A percentile compares a stretch with the other conserved stretches of the same genome.
Evolutionary conservation across 768 basidiomycete species (phyloP).

Genomic region (Trametes coccinea): DNA sequence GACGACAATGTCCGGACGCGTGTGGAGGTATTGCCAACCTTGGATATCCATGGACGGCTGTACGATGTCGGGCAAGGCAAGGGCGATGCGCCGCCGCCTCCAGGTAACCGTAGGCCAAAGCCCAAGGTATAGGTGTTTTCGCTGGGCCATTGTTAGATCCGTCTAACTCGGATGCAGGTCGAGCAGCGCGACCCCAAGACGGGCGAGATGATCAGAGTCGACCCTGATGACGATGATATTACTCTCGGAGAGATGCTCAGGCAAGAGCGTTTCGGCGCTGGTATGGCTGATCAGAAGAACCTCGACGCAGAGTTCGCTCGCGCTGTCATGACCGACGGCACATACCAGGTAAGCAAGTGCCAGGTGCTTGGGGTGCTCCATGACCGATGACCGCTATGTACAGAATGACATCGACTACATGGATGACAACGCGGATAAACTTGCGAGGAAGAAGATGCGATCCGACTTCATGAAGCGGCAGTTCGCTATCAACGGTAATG

Average conservation of each 20-base stretch:
- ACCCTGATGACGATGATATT: constrained; percentile 85
- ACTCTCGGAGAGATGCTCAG: constrained; percentile 91
- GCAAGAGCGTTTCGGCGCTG: constrained; percentile 89
- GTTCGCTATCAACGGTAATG: constrained; percentile 90
- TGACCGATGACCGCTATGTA: background rate
- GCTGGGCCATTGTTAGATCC: too few species aligned
- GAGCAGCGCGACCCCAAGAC: constrained; percentile 91
- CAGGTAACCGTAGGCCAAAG: constrained; percentile 81
- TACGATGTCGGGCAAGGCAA: constrained; percentile 90
- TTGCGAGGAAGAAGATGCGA: constrained; percentile 94
- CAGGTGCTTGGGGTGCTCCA: background rate
- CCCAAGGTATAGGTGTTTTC: constrained; percentile 49
- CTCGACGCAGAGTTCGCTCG: constrained; percentile 87
- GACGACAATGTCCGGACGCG: constrained; percentile 50
- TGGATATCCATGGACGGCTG: constrained; percentile 80
- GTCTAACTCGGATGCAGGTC: constrained; percentile 45
- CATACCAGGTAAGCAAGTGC: constrained; percentile 64
- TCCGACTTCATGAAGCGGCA: constrained; percentile 95
- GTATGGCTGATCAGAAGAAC: constrained; percentile 88
- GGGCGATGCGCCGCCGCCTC: constrained; percentile 49
- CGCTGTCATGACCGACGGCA: constrained; percentile 85
- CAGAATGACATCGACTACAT: constrained; percentile 92
- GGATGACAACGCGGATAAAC: constrained; percentile 93
- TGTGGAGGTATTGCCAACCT: constrained; percentile 84
- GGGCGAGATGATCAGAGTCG: constrained; percentile 85